These are phyloP conservation scores for Aspergillus aculeatinus DNA, from an alignment of 2,329 filamentous ascomycete species.

Conservation along the genomic window DNA sequence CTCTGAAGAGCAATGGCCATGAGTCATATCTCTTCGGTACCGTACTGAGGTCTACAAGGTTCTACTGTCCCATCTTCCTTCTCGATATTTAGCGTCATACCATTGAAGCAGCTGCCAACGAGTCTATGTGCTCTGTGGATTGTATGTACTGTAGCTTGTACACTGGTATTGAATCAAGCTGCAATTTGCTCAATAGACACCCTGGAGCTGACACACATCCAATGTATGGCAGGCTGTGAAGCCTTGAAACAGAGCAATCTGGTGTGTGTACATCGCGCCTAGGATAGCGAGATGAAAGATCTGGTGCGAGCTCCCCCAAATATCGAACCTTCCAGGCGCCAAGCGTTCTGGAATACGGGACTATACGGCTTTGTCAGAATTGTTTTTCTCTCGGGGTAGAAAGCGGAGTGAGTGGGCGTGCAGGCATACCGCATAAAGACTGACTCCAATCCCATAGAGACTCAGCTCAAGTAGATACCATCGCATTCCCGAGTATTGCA, in stretches of 20 bases:
- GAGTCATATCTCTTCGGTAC: no score
- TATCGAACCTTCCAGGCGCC: conserved; percentile 4
- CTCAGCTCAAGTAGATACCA: conserved; percentile 20
- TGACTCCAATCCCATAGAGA: conserved; percentile 15
- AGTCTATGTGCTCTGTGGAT: no score
- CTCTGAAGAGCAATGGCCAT: no score
- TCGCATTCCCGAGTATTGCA: conserved; percentile 19
- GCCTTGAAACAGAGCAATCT: conserved; percentile 4
- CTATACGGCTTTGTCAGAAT: background rate
- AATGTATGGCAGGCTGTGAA: conserved; percentile 8
- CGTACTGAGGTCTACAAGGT: no score
- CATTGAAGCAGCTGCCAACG: no score
- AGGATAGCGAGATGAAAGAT: conserved; percentile 7
- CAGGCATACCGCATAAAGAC: conserved; percentile 7
- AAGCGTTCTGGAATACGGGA: conserved; percentile 8
- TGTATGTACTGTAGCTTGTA: no score
- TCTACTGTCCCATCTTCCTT: no score
- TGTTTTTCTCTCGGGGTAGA: no score
- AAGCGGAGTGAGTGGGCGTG: background rate
- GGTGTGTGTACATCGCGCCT: conserved; percentile 8
- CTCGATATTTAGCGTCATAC: no score
- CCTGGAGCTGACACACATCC: conserved; percentile 8
- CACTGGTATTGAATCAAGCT: no score
- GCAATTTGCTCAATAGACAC: conserved; percentile 1
- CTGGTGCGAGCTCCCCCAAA: conserved; percentile 10